A percentile compares a stretch with the other conserved stretches of the same genome.
Evolutionary conservation across 164 flowering plant species (phyloP).

Genomic region (Vitis rupestris): DNA sequence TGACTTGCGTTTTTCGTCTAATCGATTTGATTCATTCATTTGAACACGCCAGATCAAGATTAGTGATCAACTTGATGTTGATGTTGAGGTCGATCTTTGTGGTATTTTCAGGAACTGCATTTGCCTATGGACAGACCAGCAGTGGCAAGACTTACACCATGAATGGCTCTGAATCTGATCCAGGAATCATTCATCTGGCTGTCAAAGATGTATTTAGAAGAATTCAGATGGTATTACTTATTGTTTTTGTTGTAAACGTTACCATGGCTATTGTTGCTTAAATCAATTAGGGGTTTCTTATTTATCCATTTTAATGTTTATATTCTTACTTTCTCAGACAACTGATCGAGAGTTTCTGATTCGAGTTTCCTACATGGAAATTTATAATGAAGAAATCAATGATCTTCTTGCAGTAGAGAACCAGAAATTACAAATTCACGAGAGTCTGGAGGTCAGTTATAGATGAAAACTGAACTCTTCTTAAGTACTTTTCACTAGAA

Average conservation of each 20-base stretch:
- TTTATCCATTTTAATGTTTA: conserved; percentile 9
- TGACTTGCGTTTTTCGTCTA: too few relatives aligned
- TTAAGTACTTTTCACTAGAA: background rate
- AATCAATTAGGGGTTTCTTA: background rate
- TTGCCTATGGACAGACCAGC: conserved; percentile 97
- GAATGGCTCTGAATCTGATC: conserved; percentile 81
- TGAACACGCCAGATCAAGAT: background rate
- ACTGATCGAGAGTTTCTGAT: conserved; percentile 78
- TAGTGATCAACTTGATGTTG: background rate
- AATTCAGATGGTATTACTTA: conserved; percentile 47
- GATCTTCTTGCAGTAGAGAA: conserved; percentile 84
- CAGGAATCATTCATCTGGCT: conserved; percentile 72
- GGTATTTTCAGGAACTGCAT: conserved; percentile 67
- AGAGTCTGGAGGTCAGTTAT: conserved; percentile 78
- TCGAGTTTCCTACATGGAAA: conserved; percentile 97
- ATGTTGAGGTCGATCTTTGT: background rate
- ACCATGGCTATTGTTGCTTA: background rate
- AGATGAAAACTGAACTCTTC: background rate
- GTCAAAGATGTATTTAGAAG: conserved; percentile 61
- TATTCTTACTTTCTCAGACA: conserved; percentile 33
- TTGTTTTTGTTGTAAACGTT: background rate
- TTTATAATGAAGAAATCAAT: conserved; percentile 95
- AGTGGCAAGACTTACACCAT: conserved; percentile 93
- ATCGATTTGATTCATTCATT: background rate
- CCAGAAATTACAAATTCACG: conserved; percentile 89